Evolutionary conservation across 1,284 basidiomycete species (phyloP).

Genomic region (Cutaneotrichosporon cutaneum): DNA sequence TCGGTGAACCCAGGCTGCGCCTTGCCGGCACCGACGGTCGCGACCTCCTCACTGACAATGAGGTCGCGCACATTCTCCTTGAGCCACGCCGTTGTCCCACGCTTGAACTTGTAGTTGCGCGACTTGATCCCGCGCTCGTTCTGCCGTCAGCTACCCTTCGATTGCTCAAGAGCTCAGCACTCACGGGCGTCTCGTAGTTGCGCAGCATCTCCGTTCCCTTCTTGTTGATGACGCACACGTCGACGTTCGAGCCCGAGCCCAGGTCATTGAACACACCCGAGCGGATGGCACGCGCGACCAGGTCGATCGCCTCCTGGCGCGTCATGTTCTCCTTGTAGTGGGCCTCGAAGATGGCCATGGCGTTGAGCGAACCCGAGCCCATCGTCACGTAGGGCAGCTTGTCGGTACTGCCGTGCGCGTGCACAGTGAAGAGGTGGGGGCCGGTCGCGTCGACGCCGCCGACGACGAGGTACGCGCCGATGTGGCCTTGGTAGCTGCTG

Average conservation of each 20-base stretch:
- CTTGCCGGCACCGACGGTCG: constrained; percentile 43
- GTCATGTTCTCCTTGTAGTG: constrained; percentile 80
- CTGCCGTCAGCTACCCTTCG: constrained; percentile 26
- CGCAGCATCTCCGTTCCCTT: constrained; percentile 80
- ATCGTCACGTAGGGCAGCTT: constrained; percentile 99
- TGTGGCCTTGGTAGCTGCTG: constrained; percentile 83
- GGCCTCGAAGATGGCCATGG: constrained; percentile 97
- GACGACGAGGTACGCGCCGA: constrained; percentile 95
- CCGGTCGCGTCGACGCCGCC: constrained; percentile 93
- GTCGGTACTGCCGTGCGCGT: constrained; percentile 96
- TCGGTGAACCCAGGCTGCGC: constrained; percentile 36
- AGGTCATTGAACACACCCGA: constrained; percentile 99
- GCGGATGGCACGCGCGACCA: constrained; percentile 84
- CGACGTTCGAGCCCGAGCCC: constrained; percentile 95
- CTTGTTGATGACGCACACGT: constrained; percentile 91
- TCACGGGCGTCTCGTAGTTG: constrained; percentile 79
- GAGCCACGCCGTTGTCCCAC: constrained; percentile 85
- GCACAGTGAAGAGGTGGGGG: constrained; percentile 92
- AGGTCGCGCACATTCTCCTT: constrained; percentile 71
- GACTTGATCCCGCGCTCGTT: constrained; percentile 80
- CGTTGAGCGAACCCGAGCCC: constrained; percentile 93
- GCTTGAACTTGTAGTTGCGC: constrained; percentile 75
- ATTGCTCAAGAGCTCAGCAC: constrained; percentile 30
- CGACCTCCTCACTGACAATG: constrained; percentile 68
- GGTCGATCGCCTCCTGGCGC: constrained; percentile 75